Conservation (phyloP, 495 filamentous ascomycete species). For the Choiromyces venosus region DNA sequence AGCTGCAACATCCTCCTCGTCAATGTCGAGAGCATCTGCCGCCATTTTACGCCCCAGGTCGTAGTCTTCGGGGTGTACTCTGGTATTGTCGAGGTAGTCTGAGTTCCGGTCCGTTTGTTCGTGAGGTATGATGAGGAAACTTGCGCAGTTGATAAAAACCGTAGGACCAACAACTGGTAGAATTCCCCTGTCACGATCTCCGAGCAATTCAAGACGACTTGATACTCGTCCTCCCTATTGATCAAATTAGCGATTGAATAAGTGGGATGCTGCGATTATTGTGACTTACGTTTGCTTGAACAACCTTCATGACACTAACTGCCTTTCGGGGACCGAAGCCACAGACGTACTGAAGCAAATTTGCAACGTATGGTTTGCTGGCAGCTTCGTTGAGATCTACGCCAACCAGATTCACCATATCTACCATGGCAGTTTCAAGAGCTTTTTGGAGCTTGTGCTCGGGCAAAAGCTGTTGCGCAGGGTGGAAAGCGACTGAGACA, state of each 20-base stretch:
- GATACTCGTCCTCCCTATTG: constrained; percentile 64
- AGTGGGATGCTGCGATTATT: constrained; percentile 8
- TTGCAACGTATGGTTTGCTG: constrained; percentile 67
- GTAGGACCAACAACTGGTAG: constrained; percentile 75
- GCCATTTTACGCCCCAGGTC: constrained; percentile 97
- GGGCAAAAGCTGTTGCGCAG: constrained; percentile 79
- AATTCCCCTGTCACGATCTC: constrained; percentile 70
- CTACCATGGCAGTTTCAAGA: constrained; percentile 89
- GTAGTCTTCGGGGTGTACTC: constrained; percentile 97
- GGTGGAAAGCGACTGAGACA: constrained; percentile 76
- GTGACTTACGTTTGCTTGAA: constrained; percentile 61
- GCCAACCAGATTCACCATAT: constrained; percentile 94
- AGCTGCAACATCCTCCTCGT: constrained; percentile 95
- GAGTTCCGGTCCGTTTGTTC: constrained; percentile 69
- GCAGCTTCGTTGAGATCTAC: constrained; percentile 86
- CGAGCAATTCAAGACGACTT: constrained; percentile 77
- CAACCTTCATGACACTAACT: constrained; percentile 75
- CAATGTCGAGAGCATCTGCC: constrained; percentile 88
- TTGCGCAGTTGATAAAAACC: constrained; percentile 94
- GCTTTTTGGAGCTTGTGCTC: constrained; percentile 78
- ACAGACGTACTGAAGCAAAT: constrained; percentile 83
- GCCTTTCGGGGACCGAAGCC: constrained; percentile 93
- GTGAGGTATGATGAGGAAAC: constrained; percentile 84
- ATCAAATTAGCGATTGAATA: constrained; percentile 10
- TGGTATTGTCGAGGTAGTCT: constrained; percentile 91